These are phyloP conservation scores for Lactarius trivialis DNA, from an alignment of 768 basidiomycete genomes.

Conservation along the genomic window DNA sequence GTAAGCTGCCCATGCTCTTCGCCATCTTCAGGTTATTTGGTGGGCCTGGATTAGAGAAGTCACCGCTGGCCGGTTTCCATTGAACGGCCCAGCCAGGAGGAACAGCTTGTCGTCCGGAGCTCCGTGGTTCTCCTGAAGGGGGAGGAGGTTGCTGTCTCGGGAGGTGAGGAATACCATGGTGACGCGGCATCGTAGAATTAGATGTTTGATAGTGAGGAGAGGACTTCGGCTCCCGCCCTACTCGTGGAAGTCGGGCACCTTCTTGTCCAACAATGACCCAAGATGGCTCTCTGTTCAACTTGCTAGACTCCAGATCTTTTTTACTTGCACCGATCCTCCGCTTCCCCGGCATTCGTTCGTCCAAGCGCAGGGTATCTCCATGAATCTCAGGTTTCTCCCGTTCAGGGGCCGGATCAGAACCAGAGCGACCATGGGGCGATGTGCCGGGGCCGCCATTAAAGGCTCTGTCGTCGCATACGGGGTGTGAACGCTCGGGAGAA, in stretches of 20 bases:
- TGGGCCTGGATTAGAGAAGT: conserved; percentile 16
- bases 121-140: conserved; percentile 22
- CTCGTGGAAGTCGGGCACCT: conserved; percentile 3
- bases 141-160: conserved; percentile 20
- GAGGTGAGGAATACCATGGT: conserved; percentile 24
- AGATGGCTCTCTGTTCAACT: conserved; percentile 14
- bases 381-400: conserved; percentile 32
- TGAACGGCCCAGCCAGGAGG: conserved; percentile 42
- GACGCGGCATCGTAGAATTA: conserved; percentile 11
- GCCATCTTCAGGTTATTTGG: conserved; percentile 21
- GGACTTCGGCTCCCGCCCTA: conserved; percentile 18
- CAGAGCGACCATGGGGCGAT: conserved; percentile 37
- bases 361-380: conserved; percentile 8
- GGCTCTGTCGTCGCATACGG: conserved; percentile 17
- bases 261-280: conserved; percentile 17
- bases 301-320: conserved; percentile 7
- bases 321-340: conserved; percentile 7
- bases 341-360: conserved; percentile 10
- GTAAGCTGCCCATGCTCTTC: conserved; percentile 24
- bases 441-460: conserved; percentile 5
- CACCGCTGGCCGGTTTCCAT: conserved; percentile 34
- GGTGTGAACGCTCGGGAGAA: conserved; percentile 24
- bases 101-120: conserved; percentile 37
- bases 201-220: conserved; percentile 19
- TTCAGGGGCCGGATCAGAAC: conserved; percentile 48